Evolutionary conservation across 306 rosid species (phyloP).

Genomic region (Lagenaria siceraria): DNA sequence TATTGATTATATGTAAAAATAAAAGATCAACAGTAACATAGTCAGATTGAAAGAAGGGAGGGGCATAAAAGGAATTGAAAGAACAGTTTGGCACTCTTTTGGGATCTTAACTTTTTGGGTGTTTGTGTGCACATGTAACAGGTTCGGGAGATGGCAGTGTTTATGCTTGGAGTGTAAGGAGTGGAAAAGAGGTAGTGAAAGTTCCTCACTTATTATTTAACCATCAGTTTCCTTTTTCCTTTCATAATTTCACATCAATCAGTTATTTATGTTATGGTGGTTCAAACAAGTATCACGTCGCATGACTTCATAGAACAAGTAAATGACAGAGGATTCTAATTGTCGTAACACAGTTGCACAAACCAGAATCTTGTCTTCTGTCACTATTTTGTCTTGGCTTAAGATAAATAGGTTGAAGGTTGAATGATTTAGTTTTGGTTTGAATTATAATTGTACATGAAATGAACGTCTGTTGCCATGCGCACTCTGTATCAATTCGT

Average conservation of each 20-base stretch:
- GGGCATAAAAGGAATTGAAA: background rate
- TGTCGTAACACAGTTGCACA: background rate
- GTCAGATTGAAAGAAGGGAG: background rate
- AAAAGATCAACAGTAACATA: background rate
- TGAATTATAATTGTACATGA: background rate
- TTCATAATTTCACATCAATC: background rate
- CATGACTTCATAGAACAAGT: background rate
- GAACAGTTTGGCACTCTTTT: background rate
- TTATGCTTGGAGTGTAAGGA: slow-evolving; percentile 74
- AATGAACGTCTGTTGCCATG: background rate
- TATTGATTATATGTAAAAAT: background rate
- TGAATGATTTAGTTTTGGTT: background rate
- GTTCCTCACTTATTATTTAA: background rate
- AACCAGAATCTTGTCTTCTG: background rate
- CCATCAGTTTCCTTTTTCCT: background rate
- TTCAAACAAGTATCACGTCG: background rate
- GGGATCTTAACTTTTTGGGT: background rate
- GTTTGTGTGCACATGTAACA: slow-evolving; percentile 16
- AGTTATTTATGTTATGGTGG: background rate
- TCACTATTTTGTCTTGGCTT: background rate
- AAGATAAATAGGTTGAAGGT: background rate
- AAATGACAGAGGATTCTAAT: background rate
- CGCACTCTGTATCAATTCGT: background rate
- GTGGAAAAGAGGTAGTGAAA: slow-evolving; percentile 68
- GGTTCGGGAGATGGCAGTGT: slow-evolving; percentile 94